Evolutionary conservation across 2,329 filamentous ascomycete genomes (phyloP).

Genomic region (Aspergillus sojae): DNA sequence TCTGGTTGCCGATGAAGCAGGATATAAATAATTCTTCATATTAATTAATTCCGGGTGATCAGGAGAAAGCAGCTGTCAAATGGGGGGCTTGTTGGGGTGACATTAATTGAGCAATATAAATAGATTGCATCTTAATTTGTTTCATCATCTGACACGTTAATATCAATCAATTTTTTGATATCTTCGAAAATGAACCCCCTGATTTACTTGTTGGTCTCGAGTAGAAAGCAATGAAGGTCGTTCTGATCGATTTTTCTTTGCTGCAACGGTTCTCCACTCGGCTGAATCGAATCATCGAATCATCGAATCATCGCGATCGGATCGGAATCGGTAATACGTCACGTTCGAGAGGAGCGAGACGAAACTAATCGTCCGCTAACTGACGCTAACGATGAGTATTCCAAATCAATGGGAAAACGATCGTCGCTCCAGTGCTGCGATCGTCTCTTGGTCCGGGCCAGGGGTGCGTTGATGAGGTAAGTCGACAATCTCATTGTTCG

Average conservation of each 20-base stretch:
- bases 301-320: slow-evolving; percentile 10
- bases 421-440: background rate
- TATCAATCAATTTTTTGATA: background rate
- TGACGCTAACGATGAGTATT: slow-evolving; percentile 20
- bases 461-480: background rate
- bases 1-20: background rate
- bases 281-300: background rate
- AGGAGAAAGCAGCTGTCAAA: background rate
- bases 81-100: background rate
- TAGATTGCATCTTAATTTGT: slow-evolving; percentile 1
- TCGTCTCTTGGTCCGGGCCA: background rate
- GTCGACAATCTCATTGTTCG: background rate
- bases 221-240: too few species aligned
- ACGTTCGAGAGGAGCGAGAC: slow-evolving; percentile 8
- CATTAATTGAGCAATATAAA: slow-evolving; percentile 1
- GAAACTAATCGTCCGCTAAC: slow-evolving; percentile 5
- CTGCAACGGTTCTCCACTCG: slow-evolving; percentile 1
- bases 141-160: background rate
- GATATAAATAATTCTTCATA: background rate
- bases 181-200: background rate
- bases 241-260: background rate
- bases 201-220: background rate
- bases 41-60: background rate
- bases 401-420: slow-evolving; percentile 19
- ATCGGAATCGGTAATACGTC: slow-evolving; percentile 18